phyloP scores from a whole-genome alignment of 2,329 filamentous ascomycete genomes.

The Venturia aucupariae region DNA sequence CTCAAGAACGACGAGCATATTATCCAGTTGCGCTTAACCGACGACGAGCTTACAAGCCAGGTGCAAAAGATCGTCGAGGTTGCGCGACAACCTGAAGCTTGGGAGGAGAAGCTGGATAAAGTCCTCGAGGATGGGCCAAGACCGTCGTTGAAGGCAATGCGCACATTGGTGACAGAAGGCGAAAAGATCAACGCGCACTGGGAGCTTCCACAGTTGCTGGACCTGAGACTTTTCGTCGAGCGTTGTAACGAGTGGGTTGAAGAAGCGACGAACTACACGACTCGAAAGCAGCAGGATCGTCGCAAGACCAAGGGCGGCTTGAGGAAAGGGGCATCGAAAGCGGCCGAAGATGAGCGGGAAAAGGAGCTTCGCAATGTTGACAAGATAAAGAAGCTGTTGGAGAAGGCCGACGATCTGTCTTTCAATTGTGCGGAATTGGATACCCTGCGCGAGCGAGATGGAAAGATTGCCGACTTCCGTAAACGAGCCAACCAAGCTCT shows the following conservation, averaged over 20 bases:
- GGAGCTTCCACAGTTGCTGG: conserved; percentile 70
- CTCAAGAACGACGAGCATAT: conserved; percentile 52
- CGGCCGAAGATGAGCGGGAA: conserved; percentile 75
- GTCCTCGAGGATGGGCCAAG: conserved; percentile 74
- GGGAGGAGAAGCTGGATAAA: conserved; percentile 84
- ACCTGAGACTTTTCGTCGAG: conserved; percentile 83
- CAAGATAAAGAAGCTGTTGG: conserved; percentile 77
- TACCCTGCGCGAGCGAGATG: conserved; percentile 74
- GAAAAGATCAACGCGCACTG: conserved; percentile 75
- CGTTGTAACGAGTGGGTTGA: conserved; percentile 97
- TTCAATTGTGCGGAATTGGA: conserved; percentile 91
- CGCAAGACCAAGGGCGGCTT: conserved; percentile 88
- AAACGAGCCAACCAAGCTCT: conserved; percentile 63
- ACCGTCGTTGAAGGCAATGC: conserved; percentile 77
- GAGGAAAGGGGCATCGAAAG: conserved; percentile 61
- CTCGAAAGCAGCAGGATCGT: conserved; percentile 93
- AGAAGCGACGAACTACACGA: conserved; percentile 91
- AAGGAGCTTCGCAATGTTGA: conserved; percentile 80
- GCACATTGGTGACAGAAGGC: conserved; percentile 79
- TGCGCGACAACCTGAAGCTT: conserved; percentile 72
- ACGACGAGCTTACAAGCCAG: conserved; percentile 56
- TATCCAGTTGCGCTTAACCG: conserved; percentile 67
- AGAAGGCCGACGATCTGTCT: conserved; percentile 73
- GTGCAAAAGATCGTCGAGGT: conserved; percentile 78
- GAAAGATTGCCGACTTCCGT: conserved; percentile 78